Base-by-base conservation (phyloP, 331 rosid species). In the Malus hybrid region DNA sequence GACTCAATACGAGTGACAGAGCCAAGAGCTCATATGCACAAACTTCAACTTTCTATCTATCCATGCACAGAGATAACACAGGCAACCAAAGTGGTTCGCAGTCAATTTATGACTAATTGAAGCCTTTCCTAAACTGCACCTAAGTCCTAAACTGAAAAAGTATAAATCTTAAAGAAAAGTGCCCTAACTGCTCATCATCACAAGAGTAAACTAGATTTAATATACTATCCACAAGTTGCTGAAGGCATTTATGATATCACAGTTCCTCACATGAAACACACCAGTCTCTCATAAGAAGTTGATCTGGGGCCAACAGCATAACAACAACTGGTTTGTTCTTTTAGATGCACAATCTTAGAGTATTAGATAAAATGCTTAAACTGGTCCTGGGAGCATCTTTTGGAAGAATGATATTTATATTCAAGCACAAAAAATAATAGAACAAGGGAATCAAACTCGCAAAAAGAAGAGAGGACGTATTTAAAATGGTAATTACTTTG, bases 401-500 rank as follows among this genome's bases (percentile, higher is more conserved):
- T 5, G 63, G 69, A 44, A 63, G 60, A 56, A 20, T 34, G 36
- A 67, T 34, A 64, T 22, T 62, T 78, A n/a, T 39, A 32, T 70
- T 18, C 26, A 6, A 81, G 53, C 63, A 74, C 32, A 39, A 65
- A 75, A 76, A 50, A 24, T 72, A 60, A 67, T 71, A 67, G 36
- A 44, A 44, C 10, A 15, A 71, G 42, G 28, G 76, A 71, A 79
- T 65, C 70, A 10, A 55, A 75, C 72, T 19, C 60, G 34, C 68
- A 79, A 75, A 70, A 63, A 48, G 62, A 32, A 78, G 48, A 63
- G 57, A 58, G 63, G 75, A 62, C 22, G 24, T 33, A 32, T 26
- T 26, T 61, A 80, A 62, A 64, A 66, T 74, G 69, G 67, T 61
- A 50, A 75, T 80, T 86, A 93, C 98, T 73, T 81, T 58, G 90